Evolutionary conservation across 2,329 filamentous ascomycete species (phyloP).

Genomic region (Fusarium pseudograminearum): DNA sequence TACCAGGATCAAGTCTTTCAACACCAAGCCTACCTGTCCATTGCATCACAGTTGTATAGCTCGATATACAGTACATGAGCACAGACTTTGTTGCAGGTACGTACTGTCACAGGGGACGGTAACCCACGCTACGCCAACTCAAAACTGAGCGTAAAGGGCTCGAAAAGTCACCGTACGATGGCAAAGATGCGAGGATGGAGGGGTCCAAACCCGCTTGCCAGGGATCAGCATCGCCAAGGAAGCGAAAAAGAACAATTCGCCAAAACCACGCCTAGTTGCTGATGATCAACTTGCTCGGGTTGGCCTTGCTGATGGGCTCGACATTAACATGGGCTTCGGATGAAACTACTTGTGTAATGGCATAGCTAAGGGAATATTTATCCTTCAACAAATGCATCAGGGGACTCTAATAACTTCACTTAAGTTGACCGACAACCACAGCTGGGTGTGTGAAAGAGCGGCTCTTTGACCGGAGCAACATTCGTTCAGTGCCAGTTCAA

Average conservation of each 20-base stretch:
- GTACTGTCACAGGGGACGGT: slow-evolving; percentile 11
- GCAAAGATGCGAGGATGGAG: slow-evolving; percentile 38
- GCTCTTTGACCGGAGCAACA: slow-evolving; percentile 3
- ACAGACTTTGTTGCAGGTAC: slow-evolving; percentile 27
- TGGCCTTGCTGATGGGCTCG: slow-evolving; percentile 2
- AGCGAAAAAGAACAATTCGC: slow-evolving; percentile 48
- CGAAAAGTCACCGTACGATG: slow-evolving; percentile 17
- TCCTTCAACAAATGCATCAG: background rate
- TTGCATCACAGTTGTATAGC: slow-evolving; percentile 26
- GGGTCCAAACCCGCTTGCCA: slow-evolving; percentile 29
- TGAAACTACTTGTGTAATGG: background rate
- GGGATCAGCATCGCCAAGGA: slow-evolving; percentile 45
- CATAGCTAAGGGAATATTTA: background rate
- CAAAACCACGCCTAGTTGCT: slow-evolving; percentile 34
- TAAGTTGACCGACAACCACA: background rate
- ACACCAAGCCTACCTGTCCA: slow-evolving; percentile 20
- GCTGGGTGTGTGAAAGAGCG: background rate
- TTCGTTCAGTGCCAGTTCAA: slow-evolving; percentile 31
- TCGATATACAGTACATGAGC: slow-evolving; percentile 4
- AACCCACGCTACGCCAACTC: slow-evolving; percentile 33
- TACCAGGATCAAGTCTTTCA: slow-evolving; percentile 13
- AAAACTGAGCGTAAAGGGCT: slow-evolving; percentile 33
- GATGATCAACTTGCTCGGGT: slow-evolving; percentile 22
- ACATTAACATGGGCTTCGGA: background rate
- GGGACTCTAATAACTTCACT: background rate